phyloP scores from a whole-genome alignment of 2,329 filamentous ascomycete genomes.

The Aspergillus sp. region DNA sequence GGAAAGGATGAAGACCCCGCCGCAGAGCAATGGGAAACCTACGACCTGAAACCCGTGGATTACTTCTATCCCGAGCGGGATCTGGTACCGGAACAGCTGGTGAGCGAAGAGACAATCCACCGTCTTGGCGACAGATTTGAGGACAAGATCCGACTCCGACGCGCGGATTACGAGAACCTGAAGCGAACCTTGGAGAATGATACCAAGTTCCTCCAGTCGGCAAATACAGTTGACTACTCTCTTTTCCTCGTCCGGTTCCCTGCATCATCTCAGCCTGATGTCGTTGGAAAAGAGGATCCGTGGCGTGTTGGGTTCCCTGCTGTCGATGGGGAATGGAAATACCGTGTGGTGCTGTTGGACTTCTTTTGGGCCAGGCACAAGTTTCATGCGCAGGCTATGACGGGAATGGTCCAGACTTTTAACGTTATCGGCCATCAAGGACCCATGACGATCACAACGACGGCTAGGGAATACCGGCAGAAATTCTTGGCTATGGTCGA shows the following conservation, averaged over 20 bases:
- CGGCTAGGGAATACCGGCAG: constrained; percentile 61
- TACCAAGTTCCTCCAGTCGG: constrained; percentile 56
- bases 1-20: constrained; percentile 48
- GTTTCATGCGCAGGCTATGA: constrained; percentile 61
- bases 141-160: constrained; percentile 58
- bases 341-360: constrained; percentile 64
- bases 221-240: constrained; percentile 71
- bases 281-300: constrained; percentile 27
- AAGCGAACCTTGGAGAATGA: constrained; percentile 55
- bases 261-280: constrained; percentile 25
- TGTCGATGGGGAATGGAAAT: constrained; percentile 61
- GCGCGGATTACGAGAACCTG: constrained; percentile 53
- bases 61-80: constrained; percentile 76
- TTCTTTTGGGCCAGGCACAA: constrained; percentile 78
- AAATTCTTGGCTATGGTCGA: constrained; percentile 52
- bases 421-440: constrained; percentile 61
- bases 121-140: constrained; percentile 64
- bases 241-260: constrained; percentile 64
- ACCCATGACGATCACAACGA: constrained; percentile 71
- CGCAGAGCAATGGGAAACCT: constrained; percentile 60
- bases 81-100: constrained; percentile 59
- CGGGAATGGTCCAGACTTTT: constrained; percentile 58
- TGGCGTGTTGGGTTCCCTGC: constrained; percentile 63
- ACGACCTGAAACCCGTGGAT: constrained; percentile 67
- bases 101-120: constrained; percentile 60